Base-by-base conservation (phyloP, 1,139 yeast species). In the Kluyveromyces sp. region DNA sequence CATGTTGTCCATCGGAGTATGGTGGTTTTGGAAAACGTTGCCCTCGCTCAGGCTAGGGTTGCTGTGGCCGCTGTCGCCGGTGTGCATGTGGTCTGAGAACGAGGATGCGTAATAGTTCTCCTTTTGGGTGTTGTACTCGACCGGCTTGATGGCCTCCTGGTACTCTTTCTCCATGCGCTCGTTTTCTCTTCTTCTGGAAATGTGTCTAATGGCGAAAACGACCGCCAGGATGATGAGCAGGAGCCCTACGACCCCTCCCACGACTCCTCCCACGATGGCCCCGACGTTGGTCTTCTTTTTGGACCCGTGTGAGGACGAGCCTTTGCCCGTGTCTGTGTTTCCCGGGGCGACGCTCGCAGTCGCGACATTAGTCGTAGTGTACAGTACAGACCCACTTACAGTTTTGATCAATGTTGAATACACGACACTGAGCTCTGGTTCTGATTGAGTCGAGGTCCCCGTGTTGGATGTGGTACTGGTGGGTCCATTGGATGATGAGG, bases 101-200 rank as follows among this genome's bases (percentile, higher is more conserved):
- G 54, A 49, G 25, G 56, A 52, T 6, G 48, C 41, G 33, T 33
- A 41, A 33, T 29, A 21, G 34, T 41, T 41, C 38, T 52, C 50
- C 29, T 50, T 52, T 21, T 51, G 48, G 25, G 53, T 55, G 41
- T 52, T 54, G 49, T 53, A 61, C 36, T 61, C 65, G 2, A 63
- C 65, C 3, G 68, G 68, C 44, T 63, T 64, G 45, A 64, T 64
- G 25, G 68, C 68, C 45, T 64, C 68, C 48, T 63, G 67, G 50
- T 64, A 64, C 41, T 64, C 68, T 42, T 61, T 59, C 47, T 64
- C 68, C 64, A 64, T 59, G 44, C 67, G 57, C 43, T 61, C 68
- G 39, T 64, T 64, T 49, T 64, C 68, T 31, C 61, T 58, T 41
- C 55, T 57, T 50, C 54, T 54, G 46, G 59, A 60, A 34, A 55